A percentile compares a stretch with the other conserved stretches of the same genome.
These are phyloP conservation scores for Exophiala dermatitidis DNA, from an alignment of 2,329 filamentous ascomycete genomes.

Conservation along the genomic window DNA sequence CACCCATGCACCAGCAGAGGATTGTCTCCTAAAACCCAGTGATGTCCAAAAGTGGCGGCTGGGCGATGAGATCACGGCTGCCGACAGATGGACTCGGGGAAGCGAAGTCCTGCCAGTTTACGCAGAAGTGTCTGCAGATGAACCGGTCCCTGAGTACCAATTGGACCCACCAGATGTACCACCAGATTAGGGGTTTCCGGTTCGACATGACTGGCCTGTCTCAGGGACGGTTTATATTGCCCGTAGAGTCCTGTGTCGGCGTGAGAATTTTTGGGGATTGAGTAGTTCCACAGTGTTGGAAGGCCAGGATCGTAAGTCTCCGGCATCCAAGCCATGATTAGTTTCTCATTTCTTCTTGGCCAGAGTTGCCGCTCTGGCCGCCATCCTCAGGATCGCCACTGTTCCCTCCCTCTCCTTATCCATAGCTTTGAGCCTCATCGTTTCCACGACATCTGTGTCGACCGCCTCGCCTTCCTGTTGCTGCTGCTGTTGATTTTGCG, in stretches of 20 bases:
- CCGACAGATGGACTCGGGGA: constrained; percentile 21
- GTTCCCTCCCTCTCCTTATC: constrained; percentile 31
- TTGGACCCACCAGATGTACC: neutral
- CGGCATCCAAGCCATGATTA: neutral
- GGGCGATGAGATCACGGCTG: constrained; percentile 16
- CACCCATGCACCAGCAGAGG: constrained; percentile 22
- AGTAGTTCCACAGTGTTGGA: neutral
- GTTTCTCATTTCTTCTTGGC: constrained; percentile 21
- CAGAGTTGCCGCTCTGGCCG: constrained; percentile 22
- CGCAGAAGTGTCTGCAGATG: constrained; percentile 12
- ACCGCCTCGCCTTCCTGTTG: constrained; percentile 15
- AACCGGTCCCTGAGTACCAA: constrained; percentile 12
- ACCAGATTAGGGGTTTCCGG: too few relatives aligned
- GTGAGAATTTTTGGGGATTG: too few relatives aligned
- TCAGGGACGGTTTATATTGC: too few relatives aligned
- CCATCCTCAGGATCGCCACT: constrained; percentile 15
- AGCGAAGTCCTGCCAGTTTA: constrained; percentile 20
- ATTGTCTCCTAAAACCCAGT: constrained; percentile 22
- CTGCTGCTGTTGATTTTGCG: neutral
- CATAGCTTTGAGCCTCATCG: constrained; percentile 57
- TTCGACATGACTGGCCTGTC: too few relatives aligned
- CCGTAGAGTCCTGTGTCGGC: too few relatives aligned
- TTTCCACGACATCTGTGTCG: constrained; percentile 40
- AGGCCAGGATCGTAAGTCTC: neutral
- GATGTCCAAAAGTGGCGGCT: constrained; percentile 24